Base-by-base conservation (phyloP, 129 eudicot species). In the Pittosporum tobira region DNA sequence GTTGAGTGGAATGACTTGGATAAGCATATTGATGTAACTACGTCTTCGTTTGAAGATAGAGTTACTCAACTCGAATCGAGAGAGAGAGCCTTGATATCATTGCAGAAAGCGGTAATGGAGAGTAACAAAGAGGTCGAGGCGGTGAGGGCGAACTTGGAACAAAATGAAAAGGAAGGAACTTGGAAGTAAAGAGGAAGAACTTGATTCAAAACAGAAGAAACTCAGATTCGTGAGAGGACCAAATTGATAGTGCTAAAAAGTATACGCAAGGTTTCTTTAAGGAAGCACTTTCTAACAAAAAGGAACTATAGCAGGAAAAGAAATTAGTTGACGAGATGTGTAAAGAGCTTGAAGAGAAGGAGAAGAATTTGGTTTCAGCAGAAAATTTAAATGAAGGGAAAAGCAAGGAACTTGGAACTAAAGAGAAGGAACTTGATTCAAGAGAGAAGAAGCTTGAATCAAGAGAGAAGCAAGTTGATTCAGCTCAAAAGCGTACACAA, bases 271-370 rank as follows among this genome's bases (percentile, higher is more conserved):
- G 18, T 55, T 30, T 55, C 23, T 31, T 26, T 3, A 30, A 0
- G 45, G 45, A 31, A 3, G 18, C 31, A 18, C 34, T 30, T 30
- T 18, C 10, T 8, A 22, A 55, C 5, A 55, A 55, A 27, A 27
- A 19, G 18, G 31, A 55, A 22, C 31, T 31, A 16, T 44, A 55
- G 11, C 9, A 18, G 45, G 61, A 43, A 44, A 25, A 67, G 57
- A 48, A 31, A 16, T 11, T 14, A 13, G 14, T 57, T 31, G 53
- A 45, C 3, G 50, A 31, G 34, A 57, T 6, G 42, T 11, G 4
- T 14, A 66, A 28, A 57, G 58, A 67, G 48, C 22, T 68, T 21
- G 47, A 60, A 37, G 1, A 23, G 20, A 67, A 40, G 22, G 61
- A 55, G 45, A 55, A 55, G 45, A 3, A 2, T 5, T 10, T n/a